phyloP scores from a whole-genome alignment of 176 grass and related monocot species.

The Alloteropsis semialata region DNA sequence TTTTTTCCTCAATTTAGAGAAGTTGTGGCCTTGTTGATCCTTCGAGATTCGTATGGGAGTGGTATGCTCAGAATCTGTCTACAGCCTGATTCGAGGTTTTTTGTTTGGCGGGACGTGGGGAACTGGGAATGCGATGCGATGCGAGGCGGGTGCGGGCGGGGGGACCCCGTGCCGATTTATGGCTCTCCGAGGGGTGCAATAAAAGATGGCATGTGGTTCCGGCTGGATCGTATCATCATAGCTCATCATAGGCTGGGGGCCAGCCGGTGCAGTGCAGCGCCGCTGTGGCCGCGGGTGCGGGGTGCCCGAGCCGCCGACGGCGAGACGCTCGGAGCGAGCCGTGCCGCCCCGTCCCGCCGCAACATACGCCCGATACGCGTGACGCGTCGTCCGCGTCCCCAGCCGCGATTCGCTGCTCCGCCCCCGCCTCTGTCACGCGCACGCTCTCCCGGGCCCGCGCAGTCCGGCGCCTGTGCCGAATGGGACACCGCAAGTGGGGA shows the following conservation, averaged over 20 bases:
- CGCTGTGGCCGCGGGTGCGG: too few relatives aligned
- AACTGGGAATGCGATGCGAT: too few relatives aligned
- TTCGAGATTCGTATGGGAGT: too few relatives aligned
- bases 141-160: not conserved
- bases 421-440: not conserved
- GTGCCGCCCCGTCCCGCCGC: not conserved
- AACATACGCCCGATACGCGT: not conserved
- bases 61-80: too few relatives aligned
- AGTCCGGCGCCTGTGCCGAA: not conserved
- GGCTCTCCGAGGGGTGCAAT: not conserved
- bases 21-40: too few relatives aligned
- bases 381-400: not conserved
- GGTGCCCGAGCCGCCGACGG: too few relatives aligned
- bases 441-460: too few relatives aligned
- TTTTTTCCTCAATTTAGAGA: too few relatives aligned
- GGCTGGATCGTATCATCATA: not conserved
- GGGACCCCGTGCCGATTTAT: not conserved
- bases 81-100: too few relatives aligned
- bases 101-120: not conserved
- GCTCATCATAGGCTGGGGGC: not conserved
- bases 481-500: not conserved
- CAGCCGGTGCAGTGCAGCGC: not conserved
- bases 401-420: not conserved
- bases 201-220: not conserved
- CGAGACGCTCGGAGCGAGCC: too few relatives aligned